These are phyloP conservation scores for Medicago arabica DNA, from an alignment of 306 rosid genomes.

Conservation along the genomic window DNA sequence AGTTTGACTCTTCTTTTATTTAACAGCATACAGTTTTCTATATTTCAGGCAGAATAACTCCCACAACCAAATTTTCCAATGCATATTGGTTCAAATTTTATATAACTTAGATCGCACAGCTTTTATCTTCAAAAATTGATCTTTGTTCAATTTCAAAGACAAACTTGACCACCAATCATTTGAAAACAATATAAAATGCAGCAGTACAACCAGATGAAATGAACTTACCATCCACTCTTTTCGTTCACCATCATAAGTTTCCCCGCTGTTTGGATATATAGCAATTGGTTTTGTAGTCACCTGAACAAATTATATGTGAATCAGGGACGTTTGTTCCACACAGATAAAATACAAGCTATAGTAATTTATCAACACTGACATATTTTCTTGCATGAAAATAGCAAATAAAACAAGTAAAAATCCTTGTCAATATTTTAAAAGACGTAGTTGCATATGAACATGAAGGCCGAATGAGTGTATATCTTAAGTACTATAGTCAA, in stretches of 20 bases:
- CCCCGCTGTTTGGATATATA: constrained; percentile 70
- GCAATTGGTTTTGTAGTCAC: constrained; percentile 60
- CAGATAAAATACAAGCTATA: constrained; percentile 12
- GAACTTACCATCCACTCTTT: constrained; percentile 64
- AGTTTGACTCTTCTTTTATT: constrained; percentile 20
- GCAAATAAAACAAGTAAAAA: constrained; percentile 15
- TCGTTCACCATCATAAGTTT: constrained; percentile 51
- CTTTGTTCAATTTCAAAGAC: constrained; percentile 26
- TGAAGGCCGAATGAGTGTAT: constrained; percentile 4
- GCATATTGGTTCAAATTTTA: background rate
- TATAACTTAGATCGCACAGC: constrained; percentile 2
- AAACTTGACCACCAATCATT: constrained; percentile 13
- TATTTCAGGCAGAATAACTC: constrained; percentile 25
- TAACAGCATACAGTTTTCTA: constrained; percentile 32
- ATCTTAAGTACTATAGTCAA: constrained; percentile 13
- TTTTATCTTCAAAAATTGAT: constrained; percentile 25
- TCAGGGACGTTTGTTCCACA: constrained; percentile 12
- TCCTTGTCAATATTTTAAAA: constrained; percentile 13
- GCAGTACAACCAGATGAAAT: constrained; percentile 30
- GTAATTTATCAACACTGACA: constrained; percentile 15
- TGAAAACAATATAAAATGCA: constrained; percentile 25
- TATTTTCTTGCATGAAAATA: constrained; percentile 20
- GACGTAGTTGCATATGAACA: constrained; percentile 20
- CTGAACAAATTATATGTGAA: constrained; percentile 45
- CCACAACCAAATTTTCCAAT: background rate